Conservation (phyloP, 768 basidiomycete species). For the Boletus pseudopeckii region DNA sequence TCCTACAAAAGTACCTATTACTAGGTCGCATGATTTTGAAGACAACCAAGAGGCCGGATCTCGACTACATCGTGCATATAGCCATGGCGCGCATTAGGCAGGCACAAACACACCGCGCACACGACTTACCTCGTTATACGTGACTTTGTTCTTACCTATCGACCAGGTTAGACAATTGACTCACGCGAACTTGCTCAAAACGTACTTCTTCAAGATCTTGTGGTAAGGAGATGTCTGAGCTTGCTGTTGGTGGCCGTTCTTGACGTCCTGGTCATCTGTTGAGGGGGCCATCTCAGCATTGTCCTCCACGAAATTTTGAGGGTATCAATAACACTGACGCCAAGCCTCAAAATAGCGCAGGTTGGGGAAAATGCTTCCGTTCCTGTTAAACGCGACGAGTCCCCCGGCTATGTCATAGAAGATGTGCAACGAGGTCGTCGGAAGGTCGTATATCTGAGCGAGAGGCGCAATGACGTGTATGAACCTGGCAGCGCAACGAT, state of each 20-base stretch:
- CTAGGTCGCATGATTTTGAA: too few species aligned
- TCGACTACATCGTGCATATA: too few species aligned
- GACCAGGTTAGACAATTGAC: too few species aligned
- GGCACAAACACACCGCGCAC: too few species aligned
- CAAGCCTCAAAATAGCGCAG: slow-evolving; percentile 80
- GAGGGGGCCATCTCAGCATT: neutral
- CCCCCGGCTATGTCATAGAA: slow-evolving; percentile 82
- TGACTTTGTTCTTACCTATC: too few species aligned
- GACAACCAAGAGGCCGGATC: too few species aligned
- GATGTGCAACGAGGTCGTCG: slow-evolving; percentile 71
- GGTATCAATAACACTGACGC: slow-evolving; percentile 56
- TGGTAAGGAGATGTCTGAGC: slow-evolving; percentile 51
- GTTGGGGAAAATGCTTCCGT: slow-evolving; percentile 86
- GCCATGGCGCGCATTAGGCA: too few species aligned
- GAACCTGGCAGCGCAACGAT: slow-evolving; percentile 58
- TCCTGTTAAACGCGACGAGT: slow-evolving; percentile 90
- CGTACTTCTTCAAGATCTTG: too few species aligned
- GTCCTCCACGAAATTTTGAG: neutral
- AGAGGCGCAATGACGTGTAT: slow-evolving; percentile 66
- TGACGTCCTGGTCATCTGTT: slow-evolving; percentile 70
- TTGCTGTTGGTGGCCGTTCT: slow-evolving; percentile 46
- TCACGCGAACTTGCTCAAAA: too few species aligned
- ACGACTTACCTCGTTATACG: too few species aligned
- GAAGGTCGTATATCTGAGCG: slow-evolving; percentile 68
- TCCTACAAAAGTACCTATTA: too few species aligned